phyloP scores from a whole-genome alignment of 345 rosid genomes.

The Acer saccharum region DNA sequence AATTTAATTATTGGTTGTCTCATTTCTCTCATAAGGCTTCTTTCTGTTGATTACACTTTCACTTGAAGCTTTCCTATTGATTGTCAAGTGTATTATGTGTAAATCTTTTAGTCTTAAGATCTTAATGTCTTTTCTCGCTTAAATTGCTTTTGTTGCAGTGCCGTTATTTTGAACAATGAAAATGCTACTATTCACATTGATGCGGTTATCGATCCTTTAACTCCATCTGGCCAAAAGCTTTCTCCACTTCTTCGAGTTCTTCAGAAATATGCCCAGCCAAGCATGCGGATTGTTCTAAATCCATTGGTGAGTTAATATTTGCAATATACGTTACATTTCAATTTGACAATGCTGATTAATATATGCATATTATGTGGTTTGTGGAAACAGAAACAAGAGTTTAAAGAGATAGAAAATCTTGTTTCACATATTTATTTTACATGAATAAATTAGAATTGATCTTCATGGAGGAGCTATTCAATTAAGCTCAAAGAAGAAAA shows the following conservation, averaged over 20 bases:
- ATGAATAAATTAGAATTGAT: neutral
- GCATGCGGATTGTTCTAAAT: conserved; percentile 91
- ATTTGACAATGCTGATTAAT: neutral
- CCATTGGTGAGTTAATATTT: conserved; percentile 74
- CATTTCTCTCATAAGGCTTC: neutral
- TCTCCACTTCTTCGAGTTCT: conserved; percentile 81
- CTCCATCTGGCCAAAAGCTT: conserved; percentile 89
- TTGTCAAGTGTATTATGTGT: neutral
- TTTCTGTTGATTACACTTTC: neutral
- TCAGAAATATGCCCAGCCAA: conserved; percentile 74
- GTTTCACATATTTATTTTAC: neutral
- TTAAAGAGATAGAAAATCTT: neutral
- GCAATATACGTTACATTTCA: neutral
- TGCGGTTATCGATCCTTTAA: conserved; percentile 94
- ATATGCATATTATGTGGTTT: neutral
- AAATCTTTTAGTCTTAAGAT: neutral
- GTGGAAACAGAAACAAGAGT: conserved; percentile 9
- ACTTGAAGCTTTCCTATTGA: neutral
- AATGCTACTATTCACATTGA: conserved; percentile 84
- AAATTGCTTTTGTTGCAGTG: conserved; percentile 53
- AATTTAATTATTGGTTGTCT: neutral
- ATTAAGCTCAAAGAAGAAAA: conserved; percentile 3
- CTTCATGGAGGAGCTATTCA: neutral
- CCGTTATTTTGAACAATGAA: conserved; percentile 73
- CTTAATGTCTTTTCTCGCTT: neutral